Evolutionary conservation across 2,329 filamentous ascomycete species (phyloP), one percentile per base, ranked within the genome.

Genomic region (Scytalidium lignicola): DNA sequence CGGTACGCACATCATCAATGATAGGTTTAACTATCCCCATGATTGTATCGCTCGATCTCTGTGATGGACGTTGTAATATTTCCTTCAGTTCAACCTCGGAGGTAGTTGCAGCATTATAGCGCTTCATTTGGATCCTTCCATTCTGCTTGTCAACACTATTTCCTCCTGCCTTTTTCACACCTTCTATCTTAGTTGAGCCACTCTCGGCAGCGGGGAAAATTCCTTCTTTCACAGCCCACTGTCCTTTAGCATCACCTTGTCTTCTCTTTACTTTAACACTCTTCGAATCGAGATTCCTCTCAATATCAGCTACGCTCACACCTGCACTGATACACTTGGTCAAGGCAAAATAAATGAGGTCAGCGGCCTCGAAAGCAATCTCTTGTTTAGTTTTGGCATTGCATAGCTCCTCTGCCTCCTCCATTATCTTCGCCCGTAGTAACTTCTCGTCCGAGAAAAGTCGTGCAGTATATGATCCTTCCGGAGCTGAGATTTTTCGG

Each of bases 391-490:
- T 85, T 57, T 83, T 83, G 15, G 93, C 92, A 55, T 93, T 83
- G 63, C 92, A 96, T 40, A 99, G 78, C 71, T 99, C 93, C 63
- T 95, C 88, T 0, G 93, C 93, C 68, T 99, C 93, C 69, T 99
- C 93, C 83, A 97, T 95, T 49, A 99, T 96, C 76, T 99, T 99
- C 2, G 93, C 93, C 41, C 88, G 80, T 47, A 96, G 72, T 48
- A 99, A 78, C 67, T 95, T 91, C 59, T 89, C 82, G 55, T 99
- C 93, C 17, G 86, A 91, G 74, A 97, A 99, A 1, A 99, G 74
- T 28, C 92, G 79, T 17, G 90, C 89, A 3, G 93, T 99, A 68
- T 99, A 99, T 12, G 93, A 99, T 1, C 91, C 92, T 56, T 79
- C 79, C 0, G 93, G 92, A 0, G 92, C 91, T 17, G 87, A 89